These are phyloP conservation scores for Aurifilum marmelostoma DNA, from an alignment of 2,329 filamentous ascomycete species.

Conservation along the genomic window DNA sequence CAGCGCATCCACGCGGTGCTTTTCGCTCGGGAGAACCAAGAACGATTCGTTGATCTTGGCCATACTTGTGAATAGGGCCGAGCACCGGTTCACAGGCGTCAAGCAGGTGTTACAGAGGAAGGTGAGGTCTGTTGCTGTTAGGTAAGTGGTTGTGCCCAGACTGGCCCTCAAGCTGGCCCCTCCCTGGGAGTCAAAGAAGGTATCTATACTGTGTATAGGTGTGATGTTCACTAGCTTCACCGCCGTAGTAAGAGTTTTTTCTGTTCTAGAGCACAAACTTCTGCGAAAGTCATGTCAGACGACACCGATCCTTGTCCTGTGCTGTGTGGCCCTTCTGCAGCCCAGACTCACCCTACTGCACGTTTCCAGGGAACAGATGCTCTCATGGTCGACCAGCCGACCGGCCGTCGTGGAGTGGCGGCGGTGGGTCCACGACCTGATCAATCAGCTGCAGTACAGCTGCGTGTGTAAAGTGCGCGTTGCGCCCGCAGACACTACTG, in stretches of 20 bases:
- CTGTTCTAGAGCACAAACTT: background rate
- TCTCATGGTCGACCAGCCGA: background rate
- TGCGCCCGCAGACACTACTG: background rate
- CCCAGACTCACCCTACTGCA: conserved; percentile 5
- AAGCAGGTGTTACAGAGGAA: background rate
- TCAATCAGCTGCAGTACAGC: background rate
- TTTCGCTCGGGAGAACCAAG: background rate
- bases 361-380: background rate
- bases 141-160: background rate
- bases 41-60: conserved; percentile 1
- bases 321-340: background rate
- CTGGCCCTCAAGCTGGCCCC: background rate
- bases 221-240: background rate
- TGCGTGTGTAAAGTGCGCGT: background rate
- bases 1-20: background rate
- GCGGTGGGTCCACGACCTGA: background rate
- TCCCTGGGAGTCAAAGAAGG: background rate
- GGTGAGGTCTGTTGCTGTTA: background rate
- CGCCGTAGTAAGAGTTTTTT: background rate
- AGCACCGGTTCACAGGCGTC: background rate
- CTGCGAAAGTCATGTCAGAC: background rate
- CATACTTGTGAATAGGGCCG: background rate
- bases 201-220: background rate
- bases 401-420: background rate
- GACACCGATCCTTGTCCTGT: background rate